A percentile compares a stretch with the other conserved stretches of the same genome.
Conservation (phyloP, 495 filamentous ascomycete genomes). For the Echria macrotheca region DNA sequence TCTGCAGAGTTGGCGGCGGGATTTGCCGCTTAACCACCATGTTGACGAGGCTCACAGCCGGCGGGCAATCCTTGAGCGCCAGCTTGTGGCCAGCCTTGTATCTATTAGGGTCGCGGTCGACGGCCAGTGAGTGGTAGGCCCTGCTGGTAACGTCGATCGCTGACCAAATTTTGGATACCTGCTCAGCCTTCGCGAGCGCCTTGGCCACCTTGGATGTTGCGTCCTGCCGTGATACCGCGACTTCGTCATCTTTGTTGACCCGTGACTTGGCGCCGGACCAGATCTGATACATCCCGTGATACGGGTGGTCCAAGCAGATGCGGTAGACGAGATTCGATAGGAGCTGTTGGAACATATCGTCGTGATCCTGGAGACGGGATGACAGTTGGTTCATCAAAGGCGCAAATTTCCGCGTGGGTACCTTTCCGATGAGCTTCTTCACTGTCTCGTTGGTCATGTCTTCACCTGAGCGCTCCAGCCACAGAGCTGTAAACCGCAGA, state of each 20-base stretch:
- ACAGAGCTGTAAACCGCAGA: slow-evolving; percentile 90
- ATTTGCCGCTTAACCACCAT: slow-evolving; percentile 54
- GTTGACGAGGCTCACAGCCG: slow-evolving; percentile 52
- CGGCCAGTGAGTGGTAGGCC: slow-evolving; percentile 67
- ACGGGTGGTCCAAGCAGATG: slow-evolving; percentile 88
- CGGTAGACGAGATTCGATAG: slow-evolving; percentile 66
- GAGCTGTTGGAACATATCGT: slow-evolving; percentile 63
- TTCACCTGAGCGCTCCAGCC: slow-evolving; percentile 76
- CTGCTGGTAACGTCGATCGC: slow-evolving; percentile 67
- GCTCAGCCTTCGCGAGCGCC: slow-evolving; percentile 43
- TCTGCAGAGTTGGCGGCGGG: slow-evolving; percentile 85
- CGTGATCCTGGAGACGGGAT: slow-evolving; percentile 73
- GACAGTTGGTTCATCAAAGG: slow-evolving; percentile 92
- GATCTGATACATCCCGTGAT: slow-evolving; percentile 94
- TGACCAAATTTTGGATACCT: slow-evolving; percentile 52
- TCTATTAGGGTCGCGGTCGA: slow-evolving; percentile 50
- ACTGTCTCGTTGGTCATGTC: slow-evolving; percentile 72
- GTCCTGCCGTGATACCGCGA: slow-evolving; percentile 61
- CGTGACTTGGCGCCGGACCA: slow-evolving; percentile 69
- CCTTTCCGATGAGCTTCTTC: slow-evolving; percentile 57
- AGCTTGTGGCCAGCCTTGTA: slow-evolving; percentile 65
- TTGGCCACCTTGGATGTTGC: slow-evolving; percentile 65
- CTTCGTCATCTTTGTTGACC: slow-evolving; percentile 60
- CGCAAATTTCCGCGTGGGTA: slow-evolving; percentile 88
- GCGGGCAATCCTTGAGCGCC: slow-evolving; percentile 51